phyloP scores from a whole-genome alignment of 768 basidiomycete genomes.

The Rhodotorula diobovata region DNA sequence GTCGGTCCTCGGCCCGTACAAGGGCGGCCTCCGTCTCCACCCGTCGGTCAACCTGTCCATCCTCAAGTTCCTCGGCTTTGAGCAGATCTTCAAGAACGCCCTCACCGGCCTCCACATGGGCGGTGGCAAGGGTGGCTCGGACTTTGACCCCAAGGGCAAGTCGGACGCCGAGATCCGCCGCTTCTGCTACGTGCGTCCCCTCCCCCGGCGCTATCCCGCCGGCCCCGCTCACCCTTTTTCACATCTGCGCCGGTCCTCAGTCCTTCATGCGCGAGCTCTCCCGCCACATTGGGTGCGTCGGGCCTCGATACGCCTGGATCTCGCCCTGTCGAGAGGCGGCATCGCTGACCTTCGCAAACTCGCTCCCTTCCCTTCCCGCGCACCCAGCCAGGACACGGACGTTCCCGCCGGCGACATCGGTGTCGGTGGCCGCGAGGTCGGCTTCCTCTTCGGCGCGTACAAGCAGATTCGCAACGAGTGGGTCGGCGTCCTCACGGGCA shows the following conservation, averaged over 20 bases:
- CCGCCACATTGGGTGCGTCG: constrained; percentile 55
- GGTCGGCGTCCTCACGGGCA: constrained; percentile 58
- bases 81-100: constrained; percentile 73
- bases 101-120: constrained; percentile 72
- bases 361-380: background rate
- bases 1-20: constrained; percentile 59
- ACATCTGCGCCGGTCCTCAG: constrained; percentile 42
- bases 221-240: background rate
- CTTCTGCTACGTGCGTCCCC: constrained; percentile 55
- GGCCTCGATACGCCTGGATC: background rate
- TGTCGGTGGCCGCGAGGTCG: constrained; percentile 69
- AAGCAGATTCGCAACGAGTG: constrained; percentile 69
- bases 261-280: constrained; percentile 72
- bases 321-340: too few relatives aligned
- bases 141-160: constrained; percentile 79
- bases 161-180: constrained; percentile 67
- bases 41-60: constrained; percentile 74
- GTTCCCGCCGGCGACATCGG: constrained; percentile 72
- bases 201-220: background rate
- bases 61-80: constrained; percentile 77
- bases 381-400: constrained; percentile 59
- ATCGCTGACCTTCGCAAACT: background rate
- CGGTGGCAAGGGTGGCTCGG: constrained; percentile 71
- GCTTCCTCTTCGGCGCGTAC: constrained; percentile 72
- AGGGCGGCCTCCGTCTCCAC: constrained; percentile 69